Base-by-base conservation (phyloP, 225 moss, liverwort and hornwort species). In the Polytrichum commune region DNA sequence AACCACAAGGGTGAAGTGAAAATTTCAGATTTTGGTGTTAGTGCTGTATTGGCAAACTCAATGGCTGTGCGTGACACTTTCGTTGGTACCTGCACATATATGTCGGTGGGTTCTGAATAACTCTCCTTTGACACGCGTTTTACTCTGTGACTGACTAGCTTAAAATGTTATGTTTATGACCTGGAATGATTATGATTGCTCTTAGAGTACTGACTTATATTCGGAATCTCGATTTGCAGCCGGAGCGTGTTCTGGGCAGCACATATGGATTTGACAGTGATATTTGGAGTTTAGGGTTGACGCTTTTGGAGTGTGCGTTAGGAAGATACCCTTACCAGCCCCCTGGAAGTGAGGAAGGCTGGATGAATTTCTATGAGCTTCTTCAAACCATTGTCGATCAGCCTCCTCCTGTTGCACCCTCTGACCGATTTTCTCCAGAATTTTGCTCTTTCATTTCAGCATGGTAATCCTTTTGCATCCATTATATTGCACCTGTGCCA, bases 371-470 rank as follows among this genome's bases (percentile, higher is more conserved):
- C 76, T 97, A 97, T 77, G 96, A 90, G 80, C 92, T 97, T 24
- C 83, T 97, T 69, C 80, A 92, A 82, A 85, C 91, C 69, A 93
- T 97, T 81, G 96, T 97, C 61, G 92, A 84, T 9, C 93, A 92
- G 83, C 96, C 96, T 63, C 96, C 96, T 56, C 96, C 96, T 19
- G 75, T 73, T 57, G 92, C 94, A 27, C 93, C 96, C 28, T 72
- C 83, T 27, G 85, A 77, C 70, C 87, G 77, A 74, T 97, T 97
- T 81, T 97, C 96, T 63, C 88, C 89, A 24, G 96, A 97, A 80
- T 97, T 97, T 79, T 93, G 96, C 86, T 91, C 92, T n/a, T 97
- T 97, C 74, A 94, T 97, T 61, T 89, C 89, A 55, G 83, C 93
- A 35, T 97, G 97, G 95, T 95, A 75, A 84, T 88, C 56, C 55